Percentiles rank a stretch among this genome's conserved stretches.
These are phyloP conservation scores for Rutidosis leptorrhynchoides DNA, from an alignment of 129 eudicot species.

Conservation along the genomic window DNA sequence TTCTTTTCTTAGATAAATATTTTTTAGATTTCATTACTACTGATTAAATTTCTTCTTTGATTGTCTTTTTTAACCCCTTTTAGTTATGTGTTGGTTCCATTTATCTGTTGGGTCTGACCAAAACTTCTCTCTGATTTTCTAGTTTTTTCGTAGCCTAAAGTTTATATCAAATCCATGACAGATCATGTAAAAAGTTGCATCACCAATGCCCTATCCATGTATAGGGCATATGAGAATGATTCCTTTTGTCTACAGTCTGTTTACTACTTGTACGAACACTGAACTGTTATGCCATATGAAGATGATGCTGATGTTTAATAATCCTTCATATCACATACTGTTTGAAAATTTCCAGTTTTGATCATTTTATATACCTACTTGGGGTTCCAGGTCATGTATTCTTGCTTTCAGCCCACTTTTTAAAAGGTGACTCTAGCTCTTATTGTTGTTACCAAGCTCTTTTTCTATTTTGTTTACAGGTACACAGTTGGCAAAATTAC, in stretches of 20 bases:
- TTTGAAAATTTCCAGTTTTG: background rate
- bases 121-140: slow-evolving; percentile 5
- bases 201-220: slow-evolving; percentile 1
- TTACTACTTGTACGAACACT: slow-evolving; percentile 3
- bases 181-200: slow-evolving; percentile 12
- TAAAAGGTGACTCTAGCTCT: background rate
- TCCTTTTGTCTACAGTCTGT: slow-evolving; percentile 3
- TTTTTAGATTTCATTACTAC: background rate
- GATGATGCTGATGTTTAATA: slow-evolving; percentile 2
- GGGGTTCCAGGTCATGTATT: background rate
- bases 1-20: background rate
- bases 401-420: background rate
- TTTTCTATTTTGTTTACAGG: slow-evolving; percentile 42
- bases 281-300: background rate
- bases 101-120: background rate
- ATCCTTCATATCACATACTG: background rate
- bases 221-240: background rate
- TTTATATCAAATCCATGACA: slow-evolving; percentile 10
- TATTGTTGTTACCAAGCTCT: background rate
- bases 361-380: background rate
- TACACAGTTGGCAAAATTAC: slow-evolving; percentile 89
- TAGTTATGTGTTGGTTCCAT: background rate
- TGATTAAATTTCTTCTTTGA: background rate
- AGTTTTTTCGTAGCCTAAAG: slow-evolving; percentile 7
- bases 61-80: background rate